Percentiles rank a stretch among this genome's conserved stretches.
Conservation (phyloP, 2,329 filamentous ascomycete genomes). For the Colletotrichum eleusines region DNA sequence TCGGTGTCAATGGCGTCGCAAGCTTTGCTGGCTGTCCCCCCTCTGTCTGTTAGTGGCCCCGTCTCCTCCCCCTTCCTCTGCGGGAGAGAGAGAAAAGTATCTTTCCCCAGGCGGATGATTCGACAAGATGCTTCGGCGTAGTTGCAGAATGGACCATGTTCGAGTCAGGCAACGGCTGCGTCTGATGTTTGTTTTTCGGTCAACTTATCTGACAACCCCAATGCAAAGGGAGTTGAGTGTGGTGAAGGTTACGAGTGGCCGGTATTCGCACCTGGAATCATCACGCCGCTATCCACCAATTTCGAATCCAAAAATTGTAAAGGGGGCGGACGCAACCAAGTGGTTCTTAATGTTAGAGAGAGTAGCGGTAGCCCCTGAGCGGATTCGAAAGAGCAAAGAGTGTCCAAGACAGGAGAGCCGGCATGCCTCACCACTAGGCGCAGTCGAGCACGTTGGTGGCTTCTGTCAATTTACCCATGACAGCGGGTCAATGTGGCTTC, state of each 20-base stretch:
- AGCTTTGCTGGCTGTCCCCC: slow-evolving; percentile 27
- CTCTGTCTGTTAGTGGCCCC: slow-evolving; percentile 11
- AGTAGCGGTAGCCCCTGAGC: slow-evolving; percentile 32
- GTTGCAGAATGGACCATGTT: slow-evolving; percentile 19
- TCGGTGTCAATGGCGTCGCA: slow-evolving; percentile 38
- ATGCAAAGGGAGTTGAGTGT: not conserved
- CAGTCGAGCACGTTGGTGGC: slow-evolving; percentile 18
- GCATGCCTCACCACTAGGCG: slow-evolving; percentile 1
- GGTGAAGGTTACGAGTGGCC: not conserved
- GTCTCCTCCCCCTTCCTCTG: not conserved
- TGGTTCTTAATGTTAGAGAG: slow-evolving; percentile 20
- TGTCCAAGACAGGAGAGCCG: slow-evolving; percentile 12
- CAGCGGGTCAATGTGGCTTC: slow-evolving; percentile 27
- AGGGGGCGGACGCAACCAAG: slow-evolving; percentile 3
- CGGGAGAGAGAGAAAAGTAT: slow-evolving; percentile 18
- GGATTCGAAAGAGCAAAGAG: slow-evolving; percentile 13
- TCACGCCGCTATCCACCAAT: not conserved
- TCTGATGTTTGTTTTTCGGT: not conserved
- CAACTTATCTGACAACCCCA: not conserved
- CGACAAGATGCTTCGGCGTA: slow-evolving; percentile 12
- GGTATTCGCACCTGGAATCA: slow-evolving; percentile 3
- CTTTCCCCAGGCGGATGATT: slow-evolving; percentile 31
- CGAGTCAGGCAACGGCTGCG: slow-evolving; percentile 24
- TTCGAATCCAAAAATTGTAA: not conserved
- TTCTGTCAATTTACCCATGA: slow-evolving; percentile 33